A percentile compares a stretch with the other conserved stretches of the same genome.
Conservation (phyloP, 129 eudicot genomes). For the Calendula officinalis region DNA sequence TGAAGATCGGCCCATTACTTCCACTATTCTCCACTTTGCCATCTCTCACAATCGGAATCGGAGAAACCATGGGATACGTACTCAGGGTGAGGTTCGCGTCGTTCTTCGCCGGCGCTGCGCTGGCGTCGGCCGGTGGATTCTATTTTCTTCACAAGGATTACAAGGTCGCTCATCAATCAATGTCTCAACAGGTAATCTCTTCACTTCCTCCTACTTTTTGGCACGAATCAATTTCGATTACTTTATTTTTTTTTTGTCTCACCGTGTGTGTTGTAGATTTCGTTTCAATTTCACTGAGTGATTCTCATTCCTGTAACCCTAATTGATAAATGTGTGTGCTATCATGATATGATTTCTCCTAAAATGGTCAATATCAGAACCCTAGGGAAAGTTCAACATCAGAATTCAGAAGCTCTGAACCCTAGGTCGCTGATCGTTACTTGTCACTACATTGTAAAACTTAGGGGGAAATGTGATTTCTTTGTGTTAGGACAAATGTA, state of each 20-base stretch:
- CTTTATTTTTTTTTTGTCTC: not conserved
- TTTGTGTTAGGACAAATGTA: too few relatives aligned
- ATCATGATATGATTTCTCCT: too few relatives aligned
- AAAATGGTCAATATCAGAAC: too few relatives aligned
- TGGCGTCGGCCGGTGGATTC: slow-evolving; percentile 73
- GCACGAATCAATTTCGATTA: not conserved
- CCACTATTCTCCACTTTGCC: slow-evolving; percentile 2
- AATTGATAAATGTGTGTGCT: too few relatives aligned
- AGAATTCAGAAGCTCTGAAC: too few relatives aligned
- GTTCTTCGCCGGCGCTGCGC: slow-evolving; percentile 94
- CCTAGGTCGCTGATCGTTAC: too few relatives aligned
- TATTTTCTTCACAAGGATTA: slow-evolving; percentile 83
- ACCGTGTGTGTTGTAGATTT: not conserved
- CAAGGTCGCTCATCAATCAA: slow-evolving; percentile 72
- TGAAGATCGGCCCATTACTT: slow-evolving; percentile 11
- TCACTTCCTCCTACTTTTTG: not conserved
- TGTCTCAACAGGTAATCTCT: slow-evolving; percentile 60
- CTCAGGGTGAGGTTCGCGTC: slow-evolving; percentile 83
- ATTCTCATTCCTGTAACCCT: too few relatives aligned
- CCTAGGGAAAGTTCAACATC: too few relatives aligned
- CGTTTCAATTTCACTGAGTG: too few relatives aligned
- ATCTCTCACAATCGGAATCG: slow-evolving; percentile 19
- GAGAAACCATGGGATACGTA: slow-evolving; percentile 67
- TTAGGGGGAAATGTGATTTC: too few relatives aligned
- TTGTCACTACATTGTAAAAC: too few relatives aligned